A percentile compares a stretch with the other conserved stretches of the same genome.
phyloP scores from a whole-genome alignment of 2,329 filamentous ascomycete species.

The Apiospora hydei region DNA sequence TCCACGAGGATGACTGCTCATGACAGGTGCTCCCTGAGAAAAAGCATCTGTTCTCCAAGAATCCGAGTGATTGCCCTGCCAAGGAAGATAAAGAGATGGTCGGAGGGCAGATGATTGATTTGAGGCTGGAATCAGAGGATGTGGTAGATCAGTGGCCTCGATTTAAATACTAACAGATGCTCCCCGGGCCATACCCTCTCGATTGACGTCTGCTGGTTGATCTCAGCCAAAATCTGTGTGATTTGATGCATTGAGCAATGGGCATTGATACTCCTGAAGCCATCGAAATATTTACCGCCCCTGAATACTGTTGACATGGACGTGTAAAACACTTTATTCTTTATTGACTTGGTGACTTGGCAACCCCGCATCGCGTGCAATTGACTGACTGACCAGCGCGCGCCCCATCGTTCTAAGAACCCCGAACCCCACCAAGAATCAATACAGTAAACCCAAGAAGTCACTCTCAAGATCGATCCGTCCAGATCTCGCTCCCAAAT shows the following conservation, averaged over 20 bases:
- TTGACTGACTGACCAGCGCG: background rate
- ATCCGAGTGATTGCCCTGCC: too few relatives aligned
- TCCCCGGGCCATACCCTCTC: too few relatives aligned
- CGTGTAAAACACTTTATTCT: background rate
- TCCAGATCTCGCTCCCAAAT: background rate
- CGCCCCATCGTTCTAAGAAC: background rate
- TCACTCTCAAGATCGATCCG: background rate
- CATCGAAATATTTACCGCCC: background rate
- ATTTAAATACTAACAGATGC: too few relatives aligned
- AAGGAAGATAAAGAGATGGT: too few relatives aligned
- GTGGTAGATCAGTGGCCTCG: too few relatives aligned
- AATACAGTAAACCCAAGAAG: background rate
- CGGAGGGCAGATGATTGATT: too few relatives aligned
- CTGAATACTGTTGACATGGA: background rate
- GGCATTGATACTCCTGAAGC: background rate
- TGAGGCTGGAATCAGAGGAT: too few relatives aligned
- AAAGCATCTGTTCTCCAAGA: too few relatives aligned
- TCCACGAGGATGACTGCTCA: too few relatives aligned
- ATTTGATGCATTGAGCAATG: background rate
- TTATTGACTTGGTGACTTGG: conserved; percentile 21
- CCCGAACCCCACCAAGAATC: background rate
- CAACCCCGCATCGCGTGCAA: conserved; percentile 15
- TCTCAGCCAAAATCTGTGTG: too few relatives aligned
- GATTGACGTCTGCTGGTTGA: too few relatives aligned
- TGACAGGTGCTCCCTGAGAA: too few relatives aligned